Evolutionary conservation across 139 green algal genomes (phyloP).

Genomic region (Coelastrella sp.): DNA sequence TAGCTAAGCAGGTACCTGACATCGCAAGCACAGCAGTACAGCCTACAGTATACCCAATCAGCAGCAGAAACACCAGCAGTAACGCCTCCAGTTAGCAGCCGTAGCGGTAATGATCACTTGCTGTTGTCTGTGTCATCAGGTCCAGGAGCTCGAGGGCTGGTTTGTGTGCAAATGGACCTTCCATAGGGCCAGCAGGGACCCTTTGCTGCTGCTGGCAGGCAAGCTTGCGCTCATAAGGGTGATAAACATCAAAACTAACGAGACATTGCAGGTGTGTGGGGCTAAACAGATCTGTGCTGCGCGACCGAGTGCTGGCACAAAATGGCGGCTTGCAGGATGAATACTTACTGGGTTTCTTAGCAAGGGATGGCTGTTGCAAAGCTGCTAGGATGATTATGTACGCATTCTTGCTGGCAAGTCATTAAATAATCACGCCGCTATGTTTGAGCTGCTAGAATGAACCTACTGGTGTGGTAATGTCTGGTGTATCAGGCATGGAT

Average conservation of each 20-base stretch:
- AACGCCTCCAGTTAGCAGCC: background rate
- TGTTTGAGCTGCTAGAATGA: too few species aligned
- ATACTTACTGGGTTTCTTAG: too few species aligned
- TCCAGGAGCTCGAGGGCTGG: constrained; percentile 65
- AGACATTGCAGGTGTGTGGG: background rate
- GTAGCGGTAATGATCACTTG: background rate
- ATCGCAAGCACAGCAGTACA: background rate
- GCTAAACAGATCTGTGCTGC: too few species aligned
- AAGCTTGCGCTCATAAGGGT: constrained; percentile 69
- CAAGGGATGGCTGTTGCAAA: background rate
- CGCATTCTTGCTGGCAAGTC: background rate
- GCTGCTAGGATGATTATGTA: background rate
- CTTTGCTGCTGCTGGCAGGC: constrained; percentile 81
- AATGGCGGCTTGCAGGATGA: background rate
- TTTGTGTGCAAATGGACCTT: constrained; percentile 74
- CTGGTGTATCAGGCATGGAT: too few species aligned
- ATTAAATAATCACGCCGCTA: too few species aligned
- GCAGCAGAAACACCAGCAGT: background rate
- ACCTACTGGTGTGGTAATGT: too few species aligned
- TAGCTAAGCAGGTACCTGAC: background rate
- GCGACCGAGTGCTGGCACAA: background rate
- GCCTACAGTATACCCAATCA: background rate
- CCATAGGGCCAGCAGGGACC: background rate
- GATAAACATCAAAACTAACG: constrained; percentile 56
- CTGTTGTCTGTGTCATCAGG: background rate